phyloP scores from a whole-genome alignment of 2,329 filamentous ascomycete genomes.

The Biscogniauxia marginata region DNA sequence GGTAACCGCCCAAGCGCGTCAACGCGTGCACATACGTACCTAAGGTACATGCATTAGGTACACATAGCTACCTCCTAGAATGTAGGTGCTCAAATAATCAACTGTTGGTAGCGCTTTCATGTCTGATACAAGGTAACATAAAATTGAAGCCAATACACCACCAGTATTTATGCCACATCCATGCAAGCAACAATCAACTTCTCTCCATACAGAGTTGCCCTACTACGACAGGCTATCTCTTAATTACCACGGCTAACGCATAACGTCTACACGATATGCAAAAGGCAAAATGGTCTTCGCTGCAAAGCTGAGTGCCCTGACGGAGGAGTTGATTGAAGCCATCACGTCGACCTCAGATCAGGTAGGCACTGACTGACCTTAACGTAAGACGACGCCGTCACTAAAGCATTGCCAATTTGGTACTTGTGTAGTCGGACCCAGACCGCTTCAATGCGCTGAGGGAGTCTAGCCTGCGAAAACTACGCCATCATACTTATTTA shows the following conservation, averaged over 20 bases:
- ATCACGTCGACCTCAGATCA: conserved; percentile 55
- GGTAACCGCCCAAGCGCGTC: too few relatives aligned
- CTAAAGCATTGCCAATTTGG: conserved; percentile 2
- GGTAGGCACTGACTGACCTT: conserved; percentile 38
- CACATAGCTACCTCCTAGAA: too few relatives aligned
- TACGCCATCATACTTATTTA: conserved; percentile 56
- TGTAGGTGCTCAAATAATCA: too few relatives aligned
- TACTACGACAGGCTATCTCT: neutral
- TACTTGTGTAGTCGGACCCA: conserved; percentile 26
- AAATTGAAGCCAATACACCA: neutral
- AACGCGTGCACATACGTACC: too few relatives aligned
- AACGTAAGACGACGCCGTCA: neutral
- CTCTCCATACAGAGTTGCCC: neutral
- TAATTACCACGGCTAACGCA: neutral
- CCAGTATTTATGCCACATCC: neutral
- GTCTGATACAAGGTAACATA: neutral
- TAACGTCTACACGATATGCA: neutral
- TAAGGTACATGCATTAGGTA: too few relatives aligned
- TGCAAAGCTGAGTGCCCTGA: conserved; percentile 61
- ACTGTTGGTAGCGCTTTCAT: too few relatives aligned
- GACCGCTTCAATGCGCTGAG: conserved; percentile 42
- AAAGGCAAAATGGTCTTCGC: conserved; percentile 64
- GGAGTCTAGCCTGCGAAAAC: conserved; percentile 49
- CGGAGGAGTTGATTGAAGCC: conserved; percentile 68
- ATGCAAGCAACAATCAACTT: too few relatives aligned